Conservation (phyloP, 176 grass and related monocot species). For the Cenchrus fungigraminus region DNA sequence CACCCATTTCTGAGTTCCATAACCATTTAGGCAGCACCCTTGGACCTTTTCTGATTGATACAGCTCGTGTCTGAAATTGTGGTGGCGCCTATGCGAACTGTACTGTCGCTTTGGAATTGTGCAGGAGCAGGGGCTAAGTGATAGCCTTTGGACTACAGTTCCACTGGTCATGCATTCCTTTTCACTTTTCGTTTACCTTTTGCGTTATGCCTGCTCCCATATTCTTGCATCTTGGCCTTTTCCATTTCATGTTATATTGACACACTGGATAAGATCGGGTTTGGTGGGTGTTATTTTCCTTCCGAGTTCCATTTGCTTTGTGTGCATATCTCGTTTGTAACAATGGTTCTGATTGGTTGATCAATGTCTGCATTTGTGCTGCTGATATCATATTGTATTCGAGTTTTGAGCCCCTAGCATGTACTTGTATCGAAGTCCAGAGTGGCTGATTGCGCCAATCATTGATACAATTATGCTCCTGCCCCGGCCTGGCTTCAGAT, state of each 20-base stretch:
- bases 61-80: conserved; percentile 22
- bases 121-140: conserved; percentile 15
- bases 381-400: neutral
- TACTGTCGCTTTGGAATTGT: conserved; percentile 33
- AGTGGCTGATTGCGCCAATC: conserved; percentile 39
- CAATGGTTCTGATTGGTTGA: conserved; percentile 17
- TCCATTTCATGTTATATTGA: conserved; percentile 35
- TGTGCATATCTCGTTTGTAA: neutral
- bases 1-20: neutral
- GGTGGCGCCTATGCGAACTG: neutral
- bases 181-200: conserved; percentile 38
- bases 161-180: conserved; percentile 17
- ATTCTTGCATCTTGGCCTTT: conserved; percentile 16
- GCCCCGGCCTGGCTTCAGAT: neutral
- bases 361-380: neutral
- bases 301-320: neutral
- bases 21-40: neutral
- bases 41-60: neutral
- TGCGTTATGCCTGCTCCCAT: conserved; percentile 13
- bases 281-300: neutral
- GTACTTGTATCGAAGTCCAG: conserved; percentile 41
- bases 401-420: conserved; percentile 27
- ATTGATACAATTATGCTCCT: conserved; percentile 37
- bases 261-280: conserved; percentile 19
- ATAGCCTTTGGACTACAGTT: neutral